phyloP scores from a whole-genome alignment of 495 filamentous ascomycete genomes.

The Penicillium ucsense region DNA sequence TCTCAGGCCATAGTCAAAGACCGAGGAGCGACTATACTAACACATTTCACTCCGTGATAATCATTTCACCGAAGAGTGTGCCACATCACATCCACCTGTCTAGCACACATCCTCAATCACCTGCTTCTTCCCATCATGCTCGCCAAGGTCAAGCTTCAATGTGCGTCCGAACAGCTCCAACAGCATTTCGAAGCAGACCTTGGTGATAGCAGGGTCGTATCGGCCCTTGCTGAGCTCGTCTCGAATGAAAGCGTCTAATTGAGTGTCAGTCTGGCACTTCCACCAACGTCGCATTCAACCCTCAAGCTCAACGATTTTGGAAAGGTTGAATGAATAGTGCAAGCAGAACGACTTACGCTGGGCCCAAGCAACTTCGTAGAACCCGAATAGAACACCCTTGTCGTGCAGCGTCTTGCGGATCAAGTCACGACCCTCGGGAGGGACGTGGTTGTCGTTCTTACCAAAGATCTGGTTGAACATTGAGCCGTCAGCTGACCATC shows the following conservation, averaged over 20 bases:
- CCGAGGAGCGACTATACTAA: no score
- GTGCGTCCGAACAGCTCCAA: conserved; percentile 75
- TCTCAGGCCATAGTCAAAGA: no score
- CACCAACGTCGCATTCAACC: not conserved
- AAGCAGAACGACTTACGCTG: conserved; percentile 51
- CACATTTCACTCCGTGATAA: no score
- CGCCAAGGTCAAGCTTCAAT: conserved; percentile 69
- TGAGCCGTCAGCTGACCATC: not conserved
- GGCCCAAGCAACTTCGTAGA: conserved; percentile 83
- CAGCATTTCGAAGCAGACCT: conserved; percentile 87
- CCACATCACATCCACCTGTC: not conserved
- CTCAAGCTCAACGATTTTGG: not conserved
- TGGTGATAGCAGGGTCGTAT: conserved; percentile 79
- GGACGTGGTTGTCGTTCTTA: conserved; percentile 83
- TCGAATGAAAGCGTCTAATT: conserved; percentile 77
- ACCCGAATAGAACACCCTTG: conserved; percentile 64
- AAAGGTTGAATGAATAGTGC: not conserved
- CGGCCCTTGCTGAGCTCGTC: conserved; percentile 89
- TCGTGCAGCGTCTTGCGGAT: conserved; percentile 78
- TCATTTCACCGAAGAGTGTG: no score
- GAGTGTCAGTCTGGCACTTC: not conserved
- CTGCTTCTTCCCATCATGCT: conserved; percentile 35
- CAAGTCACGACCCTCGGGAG: conserved; percentile 72
- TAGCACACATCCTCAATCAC: conserved; percentile 53
- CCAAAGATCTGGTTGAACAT: conserved; percentile 56